Evolutionary conservation across 192 early-diverging fungal species (phyloP).

Genomic region (Linnemannia zychae): DNA sequence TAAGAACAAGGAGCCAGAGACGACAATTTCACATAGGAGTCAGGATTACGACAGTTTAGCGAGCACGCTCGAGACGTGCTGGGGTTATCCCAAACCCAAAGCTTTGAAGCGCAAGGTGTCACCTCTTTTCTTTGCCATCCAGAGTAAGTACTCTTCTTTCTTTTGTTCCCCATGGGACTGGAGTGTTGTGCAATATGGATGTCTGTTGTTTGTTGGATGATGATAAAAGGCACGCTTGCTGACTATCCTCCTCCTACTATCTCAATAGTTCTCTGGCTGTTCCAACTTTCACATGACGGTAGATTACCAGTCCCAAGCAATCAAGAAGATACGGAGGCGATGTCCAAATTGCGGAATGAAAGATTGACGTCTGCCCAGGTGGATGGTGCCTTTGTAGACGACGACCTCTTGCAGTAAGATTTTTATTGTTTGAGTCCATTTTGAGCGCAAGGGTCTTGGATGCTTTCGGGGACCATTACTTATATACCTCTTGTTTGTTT

Average conservation of each 20-base stretch:
- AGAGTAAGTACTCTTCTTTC: conserved; percentile 41
- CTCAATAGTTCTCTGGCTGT: conserved; percentile 56
- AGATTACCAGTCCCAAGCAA: conserved; percentile 21
- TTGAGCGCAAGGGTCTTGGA: too few relatives aligned
- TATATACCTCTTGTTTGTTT: conserved; percentile 36
- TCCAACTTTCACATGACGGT: conserved; percentile 47
- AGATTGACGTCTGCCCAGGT: conserved; percentile 36
- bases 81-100: conserved; percentile 55
- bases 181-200: background rate
- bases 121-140: conserved; percentile 63
- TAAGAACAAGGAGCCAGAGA: conserved; percentile 57
- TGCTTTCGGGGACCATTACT: too few relatives aligned
- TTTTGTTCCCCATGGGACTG: background rate
- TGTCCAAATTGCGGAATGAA: conserved; percentile 52
- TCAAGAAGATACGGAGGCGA: conserved; percentile 53
- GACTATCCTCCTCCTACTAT: background rate
- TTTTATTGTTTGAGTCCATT: background rate
- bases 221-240: background rate
- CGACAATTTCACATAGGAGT: conserved; percentile 31
- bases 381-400: conserved; percentile 32
- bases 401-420: conserved; percentile 42
- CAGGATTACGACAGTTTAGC: conserved; percentile 58
- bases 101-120: conserved; percentile 63
- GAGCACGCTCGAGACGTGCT: conserved; percentile 55
- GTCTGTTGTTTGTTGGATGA: background rate